Evolutionary conservation across 164 flowering plant genomes (phyloP).

Genomic region (Saururus chinensis): DNA sequence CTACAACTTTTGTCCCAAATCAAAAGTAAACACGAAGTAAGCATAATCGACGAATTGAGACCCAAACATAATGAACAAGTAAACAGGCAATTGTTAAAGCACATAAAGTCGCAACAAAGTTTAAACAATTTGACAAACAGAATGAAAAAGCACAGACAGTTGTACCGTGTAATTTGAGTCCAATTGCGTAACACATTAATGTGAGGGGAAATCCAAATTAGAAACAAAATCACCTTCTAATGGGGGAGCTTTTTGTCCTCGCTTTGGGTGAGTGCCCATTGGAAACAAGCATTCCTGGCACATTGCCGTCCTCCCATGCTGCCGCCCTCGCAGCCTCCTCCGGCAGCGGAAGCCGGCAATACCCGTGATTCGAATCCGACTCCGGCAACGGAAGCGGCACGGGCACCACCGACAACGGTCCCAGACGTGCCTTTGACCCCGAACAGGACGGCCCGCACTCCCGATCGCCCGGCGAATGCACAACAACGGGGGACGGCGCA

Average conservation of each 20-base stretch:
- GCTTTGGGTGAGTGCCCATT: no score
- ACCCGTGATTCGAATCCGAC: not conserved
- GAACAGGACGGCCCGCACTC: no score
- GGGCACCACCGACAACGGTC: not conserved
- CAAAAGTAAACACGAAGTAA: not conserved
- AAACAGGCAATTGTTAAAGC: not conserved
- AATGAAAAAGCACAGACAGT: no score
- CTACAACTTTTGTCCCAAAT: no score
- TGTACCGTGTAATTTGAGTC: no score
- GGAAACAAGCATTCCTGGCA: no score
- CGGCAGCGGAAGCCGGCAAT: conserved; percentile 22
- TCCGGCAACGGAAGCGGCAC: conserved; percentile 21
- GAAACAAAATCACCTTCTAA: conserved; percentile 2
- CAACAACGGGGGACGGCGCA: no score
- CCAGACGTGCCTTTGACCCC: no score
- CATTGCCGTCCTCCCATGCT: conserved; percentile 5
- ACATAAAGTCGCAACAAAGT: not conserved
- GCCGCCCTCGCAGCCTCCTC: conserved; percentile 6
- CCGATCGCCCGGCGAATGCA: no score
- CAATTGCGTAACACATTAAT: no score
- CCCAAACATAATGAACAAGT: not conserved
- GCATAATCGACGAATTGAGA: not conserved
- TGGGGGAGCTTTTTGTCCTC: not conserved
- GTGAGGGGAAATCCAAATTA: no score
- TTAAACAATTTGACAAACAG: no score